Percentiles rank a stretch among this genome's conserved stretches.
Evolutionary conservation across 1,139 yeast species (phyloP).

Genomic region (Candida tropicalis): DNA sequence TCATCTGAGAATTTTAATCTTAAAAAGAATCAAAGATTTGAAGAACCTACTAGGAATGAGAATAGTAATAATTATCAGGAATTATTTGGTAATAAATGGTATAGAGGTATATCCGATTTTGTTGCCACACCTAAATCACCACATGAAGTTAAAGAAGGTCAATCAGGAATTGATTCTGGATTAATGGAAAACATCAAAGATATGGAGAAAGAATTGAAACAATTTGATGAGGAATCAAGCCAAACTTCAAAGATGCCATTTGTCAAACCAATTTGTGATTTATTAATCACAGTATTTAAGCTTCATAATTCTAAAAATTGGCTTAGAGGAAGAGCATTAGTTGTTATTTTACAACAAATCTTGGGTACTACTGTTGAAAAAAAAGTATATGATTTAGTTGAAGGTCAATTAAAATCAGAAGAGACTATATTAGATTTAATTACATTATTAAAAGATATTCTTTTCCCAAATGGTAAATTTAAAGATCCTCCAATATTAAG

Average conservation of each 20-base stretch:
- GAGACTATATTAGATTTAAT: conserved; percentile 52
- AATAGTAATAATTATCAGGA: conserved; percentile 18
- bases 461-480: conserved; percentile 72
- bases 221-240: conserved; percentile 34
- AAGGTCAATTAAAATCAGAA: conserved; percentile 43
- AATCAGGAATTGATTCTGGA: conserved; percentile 8
- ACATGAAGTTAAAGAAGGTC: neutral
- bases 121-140: conserved; percentile 14
- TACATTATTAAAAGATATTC: conserved; percentile 39
- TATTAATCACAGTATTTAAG: conserved; percentile 70
- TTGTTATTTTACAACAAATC: conserved; percentile 80
- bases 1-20: conserved; percentile 68
- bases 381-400: conserved; percentile 50
- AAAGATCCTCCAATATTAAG: conserved; percentile 48
- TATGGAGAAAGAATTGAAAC: conserved; percentile 46
- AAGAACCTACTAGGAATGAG: conserved; percentile 21
- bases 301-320: conserved; percentile 68
- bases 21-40: conserved; percentile 35
- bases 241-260: conserved; percentile 35
- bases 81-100: conserved; percentile 44
- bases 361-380: conserved; percentile 88
- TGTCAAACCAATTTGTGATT: conserved; percentile 81
- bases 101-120: conserved; percentile 42
- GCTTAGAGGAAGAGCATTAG: conserved; percentile 83
- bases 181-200: conserved; percentile 37